Percentiles rank a stretch among this genome's conserved stretches.
These are phyloP conservation scores for Fusarium concolor DNA, from an alignment of 2,329 filamentous ascomycete species.

Conservation along the genomic window DNA sequence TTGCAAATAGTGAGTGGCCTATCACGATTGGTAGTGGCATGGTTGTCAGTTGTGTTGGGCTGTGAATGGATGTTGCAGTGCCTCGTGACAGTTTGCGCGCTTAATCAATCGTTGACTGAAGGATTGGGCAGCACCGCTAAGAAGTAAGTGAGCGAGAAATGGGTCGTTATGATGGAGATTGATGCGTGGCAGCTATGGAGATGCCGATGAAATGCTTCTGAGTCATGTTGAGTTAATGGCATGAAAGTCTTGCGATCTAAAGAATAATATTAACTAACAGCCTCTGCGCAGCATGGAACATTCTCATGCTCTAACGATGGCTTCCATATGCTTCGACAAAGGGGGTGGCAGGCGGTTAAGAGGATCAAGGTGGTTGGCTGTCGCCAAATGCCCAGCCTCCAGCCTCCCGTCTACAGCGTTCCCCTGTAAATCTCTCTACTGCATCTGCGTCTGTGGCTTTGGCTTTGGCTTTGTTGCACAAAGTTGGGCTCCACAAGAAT, in stretches of 20 bases:
- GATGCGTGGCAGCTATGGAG: constrained; percentile 30
- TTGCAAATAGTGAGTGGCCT: constrained; percentile 11
- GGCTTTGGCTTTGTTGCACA: constrained; percentile 19
- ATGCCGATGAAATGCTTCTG: constrained; percentile 1
- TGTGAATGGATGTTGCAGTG: constrained; percentile 29
- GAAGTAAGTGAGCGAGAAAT: constrained; percentile 14
- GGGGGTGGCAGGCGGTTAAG: constrained; percentile 32
- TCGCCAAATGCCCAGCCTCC: constrained; percentile 19
- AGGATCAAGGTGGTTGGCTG: constrained; percentile 33
- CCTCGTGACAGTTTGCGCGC: constrained; percentile 31
- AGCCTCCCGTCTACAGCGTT: constrained; percentile 9
- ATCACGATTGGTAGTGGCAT: constrained; percentile 20
- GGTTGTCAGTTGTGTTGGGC: constrained; percentile 30
- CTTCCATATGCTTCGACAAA: constrained; percentile 16
- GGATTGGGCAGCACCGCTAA: constrained; percentile 40
- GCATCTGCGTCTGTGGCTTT: no score
- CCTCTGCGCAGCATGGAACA: not conserved
- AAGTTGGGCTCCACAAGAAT: constrained; percentile 19
- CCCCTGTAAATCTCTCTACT: constrained; percentile 29
- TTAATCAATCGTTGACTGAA: constrained; percentile 27
- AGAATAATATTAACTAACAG: not conserved
- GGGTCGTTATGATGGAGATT: constrained; percentile 21
- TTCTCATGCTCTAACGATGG: constrained; percentile 6
- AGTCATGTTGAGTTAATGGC: constrained; percentile 22
- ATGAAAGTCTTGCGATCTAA: not conserved